Evolutionary conservation across 371 early-diverging fungal species (phyloP).

Genomic region (Lichtheimia ramosa): DNA sequence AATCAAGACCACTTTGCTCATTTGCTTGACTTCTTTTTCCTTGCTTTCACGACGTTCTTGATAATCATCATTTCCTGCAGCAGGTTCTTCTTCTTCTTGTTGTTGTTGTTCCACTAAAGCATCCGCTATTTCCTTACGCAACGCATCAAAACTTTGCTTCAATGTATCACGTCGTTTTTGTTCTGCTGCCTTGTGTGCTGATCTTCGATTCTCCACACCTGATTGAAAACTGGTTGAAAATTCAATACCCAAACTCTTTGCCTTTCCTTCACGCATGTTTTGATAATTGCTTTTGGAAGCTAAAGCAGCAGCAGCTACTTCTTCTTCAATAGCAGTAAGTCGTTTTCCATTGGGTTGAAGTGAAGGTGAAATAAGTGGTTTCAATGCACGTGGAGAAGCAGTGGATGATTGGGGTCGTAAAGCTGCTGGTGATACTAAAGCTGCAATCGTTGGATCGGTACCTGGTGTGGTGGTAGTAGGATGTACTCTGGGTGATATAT

Average conservation of each 20-base stretch:
- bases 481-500: conserved; percentile 13
- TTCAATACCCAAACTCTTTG: conserved; percentile 73
- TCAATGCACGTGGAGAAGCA: conserved; percentile 41
- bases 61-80: neutral
- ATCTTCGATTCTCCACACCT: conserved; percentile 73
- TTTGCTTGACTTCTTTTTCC: conserved; percentile 52
- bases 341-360: conserved; percentile 47
- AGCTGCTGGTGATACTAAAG: conserved; percentile 39
- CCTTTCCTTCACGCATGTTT: conserved; percentile 80
- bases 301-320: conserved; percentile 52
- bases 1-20: conserved; percentile 51
- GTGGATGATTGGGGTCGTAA: conserved; percentile 18
- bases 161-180: conserved; percentile 88
- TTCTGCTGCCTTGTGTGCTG: conserved; percentile 90
- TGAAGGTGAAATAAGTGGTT: conserved; percentile 54
- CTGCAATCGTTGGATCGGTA: conserved; percentile 26
- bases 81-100: neutral
- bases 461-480: neutral
- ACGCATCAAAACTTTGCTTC: conserved; percentile 84
- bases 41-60: conserved; percentile 13
- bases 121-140: conserved; percentile 68
- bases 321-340: conserved; percentile 37
- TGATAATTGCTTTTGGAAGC: conserved; percentile 87
- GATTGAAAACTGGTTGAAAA: conserved; percentile 71
- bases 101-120: conserved; percentile 46